A percentile compares a stretch with the other conserved stretches of the same genome.
These are phyloP conservation scores for Pseudocercospora vitis DNA, from an alignment of 2,329 filamentous ascomycete genomes.

Conservation along the genomic window DNA sequence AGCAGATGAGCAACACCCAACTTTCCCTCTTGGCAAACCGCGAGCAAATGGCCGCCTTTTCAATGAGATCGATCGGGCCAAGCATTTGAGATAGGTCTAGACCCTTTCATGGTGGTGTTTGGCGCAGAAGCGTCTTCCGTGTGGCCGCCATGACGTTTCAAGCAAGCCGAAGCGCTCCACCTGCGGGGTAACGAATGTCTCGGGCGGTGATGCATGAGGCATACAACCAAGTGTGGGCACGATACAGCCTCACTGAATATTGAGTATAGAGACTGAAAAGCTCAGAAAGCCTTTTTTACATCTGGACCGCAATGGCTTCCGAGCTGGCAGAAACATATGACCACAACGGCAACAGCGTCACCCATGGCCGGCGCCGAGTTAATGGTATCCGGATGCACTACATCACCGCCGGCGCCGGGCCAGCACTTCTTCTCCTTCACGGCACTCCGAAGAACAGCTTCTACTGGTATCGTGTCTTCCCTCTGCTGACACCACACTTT, in stretches of 20 bases:
- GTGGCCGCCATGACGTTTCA: background rate
- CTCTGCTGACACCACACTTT: constrained; percentile 40
- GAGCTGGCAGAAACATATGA: constrained; percentile 36
- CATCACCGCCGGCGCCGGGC: constrained; percentile 36
- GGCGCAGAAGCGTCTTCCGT: background rate
- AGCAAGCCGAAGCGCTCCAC: background rate
- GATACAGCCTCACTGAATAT: background rate
- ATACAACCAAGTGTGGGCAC: background rate
- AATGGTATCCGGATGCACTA: constrained; percentile 39
- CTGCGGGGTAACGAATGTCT: background rate
- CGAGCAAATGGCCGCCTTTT: background rate
- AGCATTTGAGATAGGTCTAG: background rate
- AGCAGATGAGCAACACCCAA: background rate
- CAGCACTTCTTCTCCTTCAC: constrained; percentile 35
- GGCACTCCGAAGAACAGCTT: constrained; percentile 38
- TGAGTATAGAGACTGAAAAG: no score
- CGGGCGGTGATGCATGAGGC: background rate
- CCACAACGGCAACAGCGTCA: constrained; percentile 31
- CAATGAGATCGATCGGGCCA: background rate
- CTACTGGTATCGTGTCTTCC: constrained; percentile 42
- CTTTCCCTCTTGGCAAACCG: background rate
- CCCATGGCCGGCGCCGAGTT: constrained; percentile 35
- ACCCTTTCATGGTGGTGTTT: background rate
- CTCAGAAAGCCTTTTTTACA: no score
- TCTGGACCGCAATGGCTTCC: constrained; percentile 10